These are phyloP conservation scores for Parafenestella ontariensis DNA, from an alignment of 2,329 filamentous ascomycete species.

Conservation along the genomic window DNA sequence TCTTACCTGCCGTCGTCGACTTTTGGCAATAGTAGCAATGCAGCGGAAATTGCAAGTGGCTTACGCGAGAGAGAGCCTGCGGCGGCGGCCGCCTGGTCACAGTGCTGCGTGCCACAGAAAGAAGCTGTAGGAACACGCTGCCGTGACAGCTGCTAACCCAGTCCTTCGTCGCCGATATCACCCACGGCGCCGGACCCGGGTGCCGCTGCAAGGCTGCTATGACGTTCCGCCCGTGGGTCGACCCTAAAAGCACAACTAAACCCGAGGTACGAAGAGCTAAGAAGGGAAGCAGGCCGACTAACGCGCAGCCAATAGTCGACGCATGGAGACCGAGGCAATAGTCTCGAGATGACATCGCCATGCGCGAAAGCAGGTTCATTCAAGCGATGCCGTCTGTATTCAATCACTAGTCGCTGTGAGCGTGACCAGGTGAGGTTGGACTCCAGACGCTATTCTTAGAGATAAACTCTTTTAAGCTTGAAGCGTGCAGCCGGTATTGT, in stretches of 20 bases:
- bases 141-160: neutral
- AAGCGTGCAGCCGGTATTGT: conserved; percentile 9
- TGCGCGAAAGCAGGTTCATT: conserved; percentile 35
- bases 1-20: neutral
- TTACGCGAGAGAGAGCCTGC: conserved; percentile 25
- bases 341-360: conserved; percentile 25
- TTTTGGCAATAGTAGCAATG: conserved; percentile 17
- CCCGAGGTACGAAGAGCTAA: conserved; percentile 36
- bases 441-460: conserved; percentile 40
- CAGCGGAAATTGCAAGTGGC: conserved; percentile 22
- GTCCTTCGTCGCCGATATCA: conserved; percentile 4
- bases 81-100: conserved; percentile 1
- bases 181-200: conserved; percentile 9
- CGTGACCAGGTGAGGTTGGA: conserved; percentile 31
- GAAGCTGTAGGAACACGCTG: neutral
- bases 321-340: conserved; percentile 27
- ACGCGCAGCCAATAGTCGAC: conserved; percentile 17
- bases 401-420: conserved; percentile 31
- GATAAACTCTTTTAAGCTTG: conserved; percentile 42
- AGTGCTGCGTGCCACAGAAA: too few species aligned
- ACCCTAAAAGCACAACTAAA: too few species aligned
- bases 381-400: conserved; percentile 32
- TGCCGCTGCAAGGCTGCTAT: conserved; percentile 24
- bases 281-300: conserved; percentile 18
- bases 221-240: conserved; percentile 4